Conservation (phyloP, 768 basidiomycete species). For the Xerocomus brunneocitrinus region DNA sequence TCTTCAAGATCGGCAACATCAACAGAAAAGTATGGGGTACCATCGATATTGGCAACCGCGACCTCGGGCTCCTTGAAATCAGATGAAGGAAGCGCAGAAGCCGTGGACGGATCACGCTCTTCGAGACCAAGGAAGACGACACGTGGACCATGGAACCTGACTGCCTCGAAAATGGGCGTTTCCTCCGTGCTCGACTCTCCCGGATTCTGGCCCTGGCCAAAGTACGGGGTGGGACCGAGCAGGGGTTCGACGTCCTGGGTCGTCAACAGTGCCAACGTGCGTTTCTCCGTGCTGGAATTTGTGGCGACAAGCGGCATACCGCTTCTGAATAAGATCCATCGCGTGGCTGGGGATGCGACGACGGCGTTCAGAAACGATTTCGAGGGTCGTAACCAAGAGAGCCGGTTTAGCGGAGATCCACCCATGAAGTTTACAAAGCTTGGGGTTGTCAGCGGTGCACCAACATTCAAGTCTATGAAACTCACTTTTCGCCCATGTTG, state of each 20-base stretch:
- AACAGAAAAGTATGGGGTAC: conserved; percentile 82
- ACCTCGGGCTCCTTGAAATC: conserved; percentile 55
- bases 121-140: conserved; percentile 80
- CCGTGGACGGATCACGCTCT: conserved; percentile 45
- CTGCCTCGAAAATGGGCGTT: conserved; percentile 43
- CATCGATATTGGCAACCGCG: conserved; percentile 58
- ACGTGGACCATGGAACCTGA: conserved; percentile 52
- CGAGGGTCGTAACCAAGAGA: conserved; percentile 77
- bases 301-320: conserved; percentile 62
- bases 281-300: conserved; percentile 27
- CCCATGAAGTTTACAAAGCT: conserved; percentile 49
- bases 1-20: conserved; percentile 59
- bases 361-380: conserved; percentile 73
- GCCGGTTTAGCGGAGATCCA: conserved; percentile 72
- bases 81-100: conserved; percentile 56
- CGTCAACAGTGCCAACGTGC: conserved; percentile 48
- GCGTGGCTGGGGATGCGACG: conserved; percentile 51
- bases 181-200: conserved; percentile 27
- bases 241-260: conserved; percentile 60
- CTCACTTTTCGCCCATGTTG: conserved; percentile 32
- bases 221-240: conserved; percentile 64
- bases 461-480: background rate
- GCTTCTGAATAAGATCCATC: conserved; percentile 75
- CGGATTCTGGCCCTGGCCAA: conserved; percentile 60
- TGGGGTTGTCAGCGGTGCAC: conserved; percentile 1